Conservation (phyloP, 228 moss, liverwort and hornwort genomes). For the Sphagnum magellanicum region DNA sequence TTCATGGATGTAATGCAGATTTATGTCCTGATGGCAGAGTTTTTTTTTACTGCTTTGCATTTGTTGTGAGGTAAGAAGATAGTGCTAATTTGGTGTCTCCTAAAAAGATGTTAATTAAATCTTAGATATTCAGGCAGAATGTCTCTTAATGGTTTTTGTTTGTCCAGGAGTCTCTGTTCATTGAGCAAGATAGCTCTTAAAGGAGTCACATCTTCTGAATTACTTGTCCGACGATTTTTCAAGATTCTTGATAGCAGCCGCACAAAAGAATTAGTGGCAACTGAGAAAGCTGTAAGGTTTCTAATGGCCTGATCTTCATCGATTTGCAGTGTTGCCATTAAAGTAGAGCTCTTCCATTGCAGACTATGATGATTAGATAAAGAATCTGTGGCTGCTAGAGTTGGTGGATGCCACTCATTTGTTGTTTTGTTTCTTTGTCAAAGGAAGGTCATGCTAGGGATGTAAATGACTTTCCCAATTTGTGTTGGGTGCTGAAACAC, state of each 20-base stretch:
- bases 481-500: not conserved
- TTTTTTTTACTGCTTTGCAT: no score
- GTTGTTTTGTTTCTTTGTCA: not conserved
- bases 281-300: conserved; percentile 71
- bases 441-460: not conserved
- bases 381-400: not conserved
- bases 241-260: conserved; percentile 59
- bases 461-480: not conserved
- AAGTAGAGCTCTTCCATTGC: no score
- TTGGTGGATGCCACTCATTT: not conserved
- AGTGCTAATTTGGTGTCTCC: no score
- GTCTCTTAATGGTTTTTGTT: no score
- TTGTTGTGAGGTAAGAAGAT: no score
- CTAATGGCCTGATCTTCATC: not conserved
- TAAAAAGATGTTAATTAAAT: no score
- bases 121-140: no score
- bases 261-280: conserved; percentile 27
- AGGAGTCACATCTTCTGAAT: conserved; percentile 78
- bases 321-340: not conserved
- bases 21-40: no score
- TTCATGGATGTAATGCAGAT: no score
- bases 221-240: conserved; percentile 75
- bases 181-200: conserved; percentile 77
- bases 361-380: not conserved
- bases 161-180: conserved; percentile 82